A percentile compares a stretch with the other conserved stretches of the same genome.
phyloP scores from a whole-genome alignment of 1,139 yeast species.

The Blastobotrys aristatus region DNA sequence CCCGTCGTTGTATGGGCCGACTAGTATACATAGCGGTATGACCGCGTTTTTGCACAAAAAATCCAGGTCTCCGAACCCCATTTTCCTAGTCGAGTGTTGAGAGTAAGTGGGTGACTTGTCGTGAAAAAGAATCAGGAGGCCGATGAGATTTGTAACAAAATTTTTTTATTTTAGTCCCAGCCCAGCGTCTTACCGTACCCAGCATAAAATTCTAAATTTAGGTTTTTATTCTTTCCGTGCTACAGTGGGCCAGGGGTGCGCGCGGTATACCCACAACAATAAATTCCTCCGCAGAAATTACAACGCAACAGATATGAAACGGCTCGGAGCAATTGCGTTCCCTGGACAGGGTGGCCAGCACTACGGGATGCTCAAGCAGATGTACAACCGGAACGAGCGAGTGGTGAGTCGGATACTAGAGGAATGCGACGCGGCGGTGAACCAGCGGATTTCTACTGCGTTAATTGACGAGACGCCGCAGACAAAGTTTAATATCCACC shows the following conservation, averaged over 20 bases:
- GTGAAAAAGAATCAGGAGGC: background rate
- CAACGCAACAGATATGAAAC: background rate
- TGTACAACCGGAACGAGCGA: slow-evolving; percentile 22
- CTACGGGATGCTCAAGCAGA: slow-evolving; percentile 33
- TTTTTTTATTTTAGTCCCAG: background rate
- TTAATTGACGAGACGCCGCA: slow-evolving; percentile 24
- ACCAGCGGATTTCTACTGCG: slow-evolving; percentile 27
- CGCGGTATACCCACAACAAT: background rate
- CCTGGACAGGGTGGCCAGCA: slow-evolving; percentile 42
- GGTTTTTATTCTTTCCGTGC: too few species aligned
- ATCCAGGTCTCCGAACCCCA: slow-evolving; percentile 67
- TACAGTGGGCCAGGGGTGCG: too few species aligned
- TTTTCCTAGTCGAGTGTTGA: slow-evolving; percentile 18
- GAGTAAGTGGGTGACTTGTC: too few species aligned
- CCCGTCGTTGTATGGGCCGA: slow-evolving; percentile 39
- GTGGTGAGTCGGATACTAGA: slow-evolving; percentile 30
- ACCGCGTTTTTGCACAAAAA: slow-evolving; percentile 63
- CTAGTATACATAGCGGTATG: slow-evolving; percentile 71
- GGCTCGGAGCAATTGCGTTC: slow-evolving; percentile 16
- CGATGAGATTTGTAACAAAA: background rate
- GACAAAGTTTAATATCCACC: slow-evolving; percentile 35
- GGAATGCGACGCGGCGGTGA: slow-evolving; percentile 32
- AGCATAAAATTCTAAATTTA: background rate
- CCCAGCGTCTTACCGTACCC: too few species aligned
- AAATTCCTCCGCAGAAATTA: too few species aligned